Evolutionary conservation across 192 early-diverging fungal species (phyloP).

Genomic region (Jimgerdemannia lactiflua): DNA sequence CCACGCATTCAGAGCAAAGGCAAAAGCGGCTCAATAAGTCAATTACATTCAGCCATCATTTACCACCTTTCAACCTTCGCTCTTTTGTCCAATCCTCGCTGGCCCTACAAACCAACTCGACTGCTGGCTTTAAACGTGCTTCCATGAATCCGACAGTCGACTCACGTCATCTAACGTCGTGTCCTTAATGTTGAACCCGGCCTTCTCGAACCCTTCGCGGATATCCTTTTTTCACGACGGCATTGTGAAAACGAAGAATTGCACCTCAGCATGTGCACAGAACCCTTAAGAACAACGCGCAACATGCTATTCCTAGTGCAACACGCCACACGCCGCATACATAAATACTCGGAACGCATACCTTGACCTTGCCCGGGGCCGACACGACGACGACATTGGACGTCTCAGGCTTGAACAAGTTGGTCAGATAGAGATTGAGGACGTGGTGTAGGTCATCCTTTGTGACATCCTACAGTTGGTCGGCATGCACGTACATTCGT

Average conservation of each 20-base stretch:
- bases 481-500: not conserved
- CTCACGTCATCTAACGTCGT: not conserved
- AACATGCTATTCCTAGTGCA: not conserved
- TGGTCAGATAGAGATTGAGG: constrained; percentile 46
- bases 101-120: not conserved
- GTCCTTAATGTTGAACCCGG: not conserved
- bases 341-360: not conserved
- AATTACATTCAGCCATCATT: no score
- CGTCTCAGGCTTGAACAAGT: constrained; percentile 43
- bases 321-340: not conserved
- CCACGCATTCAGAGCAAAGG: no score
- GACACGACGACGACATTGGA: constrained; percentile 50
- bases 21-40: no score
- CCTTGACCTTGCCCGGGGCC: constrained; percentile 45
- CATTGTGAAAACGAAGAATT: not conserved
- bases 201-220: not conserved
- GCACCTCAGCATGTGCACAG: not conserved
- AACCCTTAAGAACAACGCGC: not conserved
- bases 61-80: no score
- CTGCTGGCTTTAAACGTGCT: not conserved
- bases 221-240: not conserved
- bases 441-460: constrained; percentile 44
- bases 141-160: not conserved
- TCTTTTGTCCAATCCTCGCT: not conserved
- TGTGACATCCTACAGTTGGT: constrained; percentile 24